Conservation (phyloP, 2,329 filamentous ascomycete species). For the Didymella pinodella region DNA sequence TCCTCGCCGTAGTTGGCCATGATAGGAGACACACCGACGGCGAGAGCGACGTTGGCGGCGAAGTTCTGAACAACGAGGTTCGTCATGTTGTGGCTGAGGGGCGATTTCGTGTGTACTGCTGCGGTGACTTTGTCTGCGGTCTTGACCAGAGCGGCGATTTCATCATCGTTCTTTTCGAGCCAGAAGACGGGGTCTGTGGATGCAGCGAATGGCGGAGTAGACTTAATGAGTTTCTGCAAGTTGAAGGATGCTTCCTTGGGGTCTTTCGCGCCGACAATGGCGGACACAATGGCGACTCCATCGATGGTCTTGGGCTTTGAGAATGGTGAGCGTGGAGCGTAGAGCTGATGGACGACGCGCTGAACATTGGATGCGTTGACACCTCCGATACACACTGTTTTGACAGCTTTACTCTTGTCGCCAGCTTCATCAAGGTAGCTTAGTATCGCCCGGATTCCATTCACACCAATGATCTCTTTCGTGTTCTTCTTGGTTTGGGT, state of each 20-base stretch:
- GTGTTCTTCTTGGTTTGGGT: constrained; percentile 86
- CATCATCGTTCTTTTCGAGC: constrained; percentile 29
- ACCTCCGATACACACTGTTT: constrained; percentile 84
- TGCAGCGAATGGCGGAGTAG: constrained; percentile 32
- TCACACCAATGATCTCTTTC: constrained; percentile 78
- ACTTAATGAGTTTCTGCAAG: constrained; percentile 65
- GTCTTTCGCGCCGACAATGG: constrained; percentile 77
- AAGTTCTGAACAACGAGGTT: constrained; percentile 96
- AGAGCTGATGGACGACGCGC: constrained; percentile 75
- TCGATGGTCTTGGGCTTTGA: constrained; percentile 67
- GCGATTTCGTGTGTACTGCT: constrained; percentile 68
- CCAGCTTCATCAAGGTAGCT: constrained; percentile 61
- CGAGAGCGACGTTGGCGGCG: constrained; percentile 86
- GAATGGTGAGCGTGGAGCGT: constrained; percentile 42
- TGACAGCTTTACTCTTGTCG: constrained; percentile 41
- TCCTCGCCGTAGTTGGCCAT: constrained; percentile 91
- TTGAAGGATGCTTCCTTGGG: constrained; percentile 69
- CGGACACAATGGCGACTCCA: constrained; percentile 88
- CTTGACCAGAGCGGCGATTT: constrained; percentile 23
- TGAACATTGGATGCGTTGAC: constrained; percentile 80
- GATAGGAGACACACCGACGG: constrained; percentile 86
- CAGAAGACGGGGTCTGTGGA: constrained; percentile 28
- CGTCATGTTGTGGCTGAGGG: constrained; percentile 95
- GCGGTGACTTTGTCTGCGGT: constrained; percentile 59
- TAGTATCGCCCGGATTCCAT: constrained; percentile 74